phyloP scores from a whole-genome alignment of 176 grass and related monocot genomes.

The Bolboschoenus planiculmis region DNA sequence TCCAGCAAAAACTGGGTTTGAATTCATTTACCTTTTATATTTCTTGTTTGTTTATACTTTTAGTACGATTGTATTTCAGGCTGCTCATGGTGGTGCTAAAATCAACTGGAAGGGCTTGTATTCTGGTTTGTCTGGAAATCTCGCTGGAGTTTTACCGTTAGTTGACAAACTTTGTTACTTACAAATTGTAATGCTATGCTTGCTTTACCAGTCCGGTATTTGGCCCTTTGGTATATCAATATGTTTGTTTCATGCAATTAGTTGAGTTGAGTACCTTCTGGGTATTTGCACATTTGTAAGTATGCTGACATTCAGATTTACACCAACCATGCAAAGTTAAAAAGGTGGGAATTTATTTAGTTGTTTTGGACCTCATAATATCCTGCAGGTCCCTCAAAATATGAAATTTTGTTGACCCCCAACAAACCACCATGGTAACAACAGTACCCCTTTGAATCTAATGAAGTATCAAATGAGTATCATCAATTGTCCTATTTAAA shows the following conservation, averaged over 20 bases:
- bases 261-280: no score
- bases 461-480: no score
- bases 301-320: no score
- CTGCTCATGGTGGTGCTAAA: conserved; percentile 61
- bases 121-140: conserved; percentile 82
- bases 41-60: background rate
- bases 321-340: no score
- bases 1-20: background rate
- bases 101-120: conserved; percentile 86
- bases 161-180: conserved; percentile 18
- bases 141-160: conserved; percentile 82
- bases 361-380: no score
- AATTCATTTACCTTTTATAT: background rate
- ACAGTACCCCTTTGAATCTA: no score
- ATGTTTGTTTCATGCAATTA: background rate
- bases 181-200: background rate
- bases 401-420: no score
- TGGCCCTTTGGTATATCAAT: background rate
- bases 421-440: no score
- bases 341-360: no score
- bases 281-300: no score
- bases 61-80: conserved; percentile 22
- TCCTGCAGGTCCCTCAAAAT: no score
- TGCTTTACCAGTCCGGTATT: background rate
- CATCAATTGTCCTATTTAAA: no score